Percentiles rank a stretch among this genome's conserved stretches.
These are phyloP conservation scores for Solanum sejunctum DNA, from an alignment of 257 asterid species.

Conservation along the genomic window DNA sequence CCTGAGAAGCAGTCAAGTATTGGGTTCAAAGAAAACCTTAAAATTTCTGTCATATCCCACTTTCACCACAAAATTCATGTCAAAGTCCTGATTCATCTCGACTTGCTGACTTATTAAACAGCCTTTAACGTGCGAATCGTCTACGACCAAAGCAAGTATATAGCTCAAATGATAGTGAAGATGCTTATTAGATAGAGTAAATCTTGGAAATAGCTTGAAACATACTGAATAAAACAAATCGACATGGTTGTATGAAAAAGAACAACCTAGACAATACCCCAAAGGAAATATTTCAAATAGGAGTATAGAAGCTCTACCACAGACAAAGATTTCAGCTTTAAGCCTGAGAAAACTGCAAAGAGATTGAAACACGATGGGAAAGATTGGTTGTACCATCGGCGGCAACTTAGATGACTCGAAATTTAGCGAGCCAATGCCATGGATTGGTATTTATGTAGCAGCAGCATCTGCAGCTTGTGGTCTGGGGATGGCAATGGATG, in stretches of 20 bases:
- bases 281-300: too few relatives aligned
- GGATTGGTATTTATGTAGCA: conserved; percentile 22
- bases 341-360: not conserved
- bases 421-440: conserved; percentile 21
- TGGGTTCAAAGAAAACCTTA: not conserved
- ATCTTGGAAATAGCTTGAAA: not conserved
- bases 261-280: not conserved
- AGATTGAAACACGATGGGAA: conserved; percentile 14
- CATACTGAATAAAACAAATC: not conserved
- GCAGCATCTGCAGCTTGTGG: conserved; percentile 8
- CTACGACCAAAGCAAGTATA: not conserved
- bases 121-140: not conserved
- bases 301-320: too few relatives aligned
- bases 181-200: not conserved
- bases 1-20: not conserved
- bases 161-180: not conserved
- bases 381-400: conserved; percentile 30
- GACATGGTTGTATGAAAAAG: not conserved
- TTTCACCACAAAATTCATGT: not conserved
- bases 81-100: not conserved
- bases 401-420: conserved; percentile 14
- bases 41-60: not conserved
- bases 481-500: conserved; percentile 9
- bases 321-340: not conserved
- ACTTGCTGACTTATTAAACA: not conserved